Percentiles rank a stretch among this genome's conserved stretches.
Evolutionary conservation across 2,329 filamentous ascomycete species (phyloP).

Genomic region (Cercospora sojina): DNA sequence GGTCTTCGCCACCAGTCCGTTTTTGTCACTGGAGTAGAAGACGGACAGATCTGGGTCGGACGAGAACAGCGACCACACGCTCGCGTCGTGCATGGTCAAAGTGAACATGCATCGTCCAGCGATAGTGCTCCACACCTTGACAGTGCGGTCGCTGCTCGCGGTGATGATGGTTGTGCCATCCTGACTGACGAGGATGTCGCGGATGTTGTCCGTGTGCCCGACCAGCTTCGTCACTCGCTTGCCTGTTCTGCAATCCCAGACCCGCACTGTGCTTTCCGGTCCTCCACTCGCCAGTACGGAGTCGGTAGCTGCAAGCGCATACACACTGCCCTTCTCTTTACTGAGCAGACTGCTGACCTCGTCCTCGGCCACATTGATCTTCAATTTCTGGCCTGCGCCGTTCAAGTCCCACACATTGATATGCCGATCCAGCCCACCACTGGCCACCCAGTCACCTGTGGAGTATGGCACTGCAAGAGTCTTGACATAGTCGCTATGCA

Average conservation of each 20-base stretch:
- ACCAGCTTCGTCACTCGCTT: constrained; percentile 94
- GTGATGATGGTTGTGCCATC: constrained; percentile 90
- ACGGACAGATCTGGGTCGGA: constrained; percentile 79
- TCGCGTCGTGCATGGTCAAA: constrained; percentile 97
- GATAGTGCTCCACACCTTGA: constrained; percentile 97
- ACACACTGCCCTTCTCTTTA: constrained; percentile 87
- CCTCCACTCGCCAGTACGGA: constrained; percentile 87
- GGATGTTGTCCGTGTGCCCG: constrained; percentile 91
- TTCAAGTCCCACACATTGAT: constrained; percentile 92
- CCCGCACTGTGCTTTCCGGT: constrained; percentile 84
- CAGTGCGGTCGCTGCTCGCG: constrained; percentile 90
- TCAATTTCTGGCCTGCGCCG: constrained; percentile 78
- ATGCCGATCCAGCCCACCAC: constrained; percentile 87
- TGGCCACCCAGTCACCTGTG: constrained; percentile 81
- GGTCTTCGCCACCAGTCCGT: constrained; percentile 92
- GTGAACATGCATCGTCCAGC: constrained; percentile 97
- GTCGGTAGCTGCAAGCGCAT: constrained; percentile 77
- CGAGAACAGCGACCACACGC: constrained; percentile 93
- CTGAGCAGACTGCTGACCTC: constrained; percentile 68
- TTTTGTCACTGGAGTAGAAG: constrained; percentile 93
- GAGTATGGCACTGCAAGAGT: constrained; percentile 76
- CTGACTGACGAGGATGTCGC: constrained; percentile 85
- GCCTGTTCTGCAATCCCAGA: constrained; percentile 88
- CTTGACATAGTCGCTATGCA: constrained; percentile 96
- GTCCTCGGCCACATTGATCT: constrained; percentile 81